Evolutionary conservation across 2,329 filamentous ascomycete genomes (phyloP).

Genomic region (Plenodomus tracheiphilus): DNA sequence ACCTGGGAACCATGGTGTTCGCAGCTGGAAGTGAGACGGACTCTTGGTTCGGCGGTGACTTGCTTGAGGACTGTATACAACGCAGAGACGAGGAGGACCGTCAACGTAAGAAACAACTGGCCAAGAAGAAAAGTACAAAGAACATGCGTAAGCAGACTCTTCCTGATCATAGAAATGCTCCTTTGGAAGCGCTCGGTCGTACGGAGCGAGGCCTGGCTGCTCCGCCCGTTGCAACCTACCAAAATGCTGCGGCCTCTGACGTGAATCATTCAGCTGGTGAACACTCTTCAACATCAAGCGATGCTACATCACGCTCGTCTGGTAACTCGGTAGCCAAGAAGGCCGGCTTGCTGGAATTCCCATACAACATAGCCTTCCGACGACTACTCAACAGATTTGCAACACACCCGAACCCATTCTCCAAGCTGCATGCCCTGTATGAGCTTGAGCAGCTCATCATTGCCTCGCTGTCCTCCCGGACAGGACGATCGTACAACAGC

Average conservation of each 20-base stretch:
- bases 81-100: conserved; percentile 48
- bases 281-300: conserved; percentile 50
- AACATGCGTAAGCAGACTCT: conserved; percentile 54
- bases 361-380: conserved; percentile 78
- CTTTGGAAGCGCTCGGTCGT: conserved; percentile 49
- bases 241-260: conserved; percentile 46
- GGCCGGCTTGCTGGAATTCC: conserved; percentile 63
- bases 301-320: conserved; percentile 48
- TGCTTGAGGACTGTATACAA: conserved; percentile 53
- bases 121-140: conserved; percentile 60
- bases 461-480: conserved; percentile 68
- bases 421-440: conserved; percentile 80
- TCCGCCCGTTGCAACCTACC: conserved; percentile 47
- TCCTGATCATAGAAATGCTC: conserved; percentile 43
- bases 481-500: conserved; percentile 49
- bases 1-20: conserved; percentile 84
- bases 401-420: conserved; percentile 83
- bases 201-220: conserved; percentile 47
- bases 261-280: conserved; percentile 50
- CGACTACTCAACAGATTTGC: conserved; percentile 83
- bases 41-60: conserved; percentile 71
- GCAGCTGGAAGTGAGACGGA: conserved; percentile 92
- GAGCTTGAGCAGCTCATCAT: conserved; percentile 83
- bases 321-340: conserved; percentile 49
- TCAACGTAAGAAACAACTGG: conserved; percentile 42